Percentiles rank a stretch among this genome's conserved stretches.
Conservation (phyloP, 2,329 filamentous ascomycete species). For the Scedosporium aurantiacum region DNA sequence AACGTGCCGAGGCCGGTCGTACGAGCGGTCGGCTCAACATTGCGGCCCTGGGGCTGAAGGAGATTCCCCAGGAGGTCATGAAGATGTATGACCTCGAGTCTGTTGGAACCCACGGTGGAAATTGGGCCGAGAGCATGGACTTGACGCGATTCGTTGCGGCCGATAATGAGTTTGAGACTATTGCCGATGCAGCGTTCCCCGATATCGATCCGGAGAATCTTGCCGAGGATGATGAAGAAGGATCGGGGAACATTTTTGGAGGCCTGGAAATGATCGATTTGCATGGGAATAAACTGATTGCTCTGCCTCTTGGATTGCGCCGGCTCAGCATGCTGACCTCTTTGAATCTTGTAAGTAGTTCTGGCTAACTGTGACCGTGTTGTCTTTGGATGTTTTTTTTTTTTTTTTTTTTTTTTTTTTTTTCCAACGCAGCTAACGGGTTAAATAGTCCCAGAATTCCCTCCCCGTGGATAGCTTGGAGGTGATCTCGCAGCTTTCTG, state of each 20-base stretch:
- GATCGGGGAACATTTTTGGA: constrained; percentile 64
- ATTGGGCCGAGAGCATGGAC: constrained; percentile 90
- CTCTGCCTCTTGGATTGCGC: constrained; percentile 65
- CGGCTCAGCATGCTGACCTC: constrained; percentile 63
- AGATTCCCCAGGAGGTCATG: constrained; percentile 73
- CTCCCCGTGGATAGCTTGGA: constrained; percentile 63
- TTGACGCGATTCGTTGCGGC: constrained; percentile 74
- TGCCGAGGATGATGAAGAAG: constrained; percentile 55
- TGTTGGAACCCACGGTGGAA: constrained; percentile 48
- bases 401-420: not conserved
- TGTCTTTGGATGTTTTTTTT: not conserved
- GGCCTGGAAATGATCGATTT: constrained; percentile 73
- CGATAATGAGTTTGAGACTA: constrained; percentile 72
- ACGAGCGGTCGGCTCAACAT: constrained; percentile 79
- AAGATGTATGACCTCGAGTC: constrained; percentile 80
- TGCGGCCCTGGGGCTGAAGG: constrained; percentile 66
- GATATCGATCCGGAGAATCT: constrained; percentile 49
- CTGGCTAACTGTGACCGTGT: not conserved
- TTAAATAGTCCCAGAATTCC: constrained; percentile 61
- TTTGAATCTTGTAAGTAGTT: constrained; percentile 60
- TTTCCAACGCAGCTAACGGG: constrained; percentile 7
- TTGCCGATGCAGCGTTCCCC: constrained; percentile 69
- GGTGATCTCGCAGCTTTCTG: constrained; percentile 59
- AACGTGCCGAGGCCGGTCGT: constrained; percentile 61
- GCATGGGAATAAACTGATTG: constrained; percentile 68